Percentiles rank a stretch among this genome's conserved stretches.
Evolutionary conservation across 345 rosid genomes (phyloP).

Genomic region (Salix brachista): DNA sequence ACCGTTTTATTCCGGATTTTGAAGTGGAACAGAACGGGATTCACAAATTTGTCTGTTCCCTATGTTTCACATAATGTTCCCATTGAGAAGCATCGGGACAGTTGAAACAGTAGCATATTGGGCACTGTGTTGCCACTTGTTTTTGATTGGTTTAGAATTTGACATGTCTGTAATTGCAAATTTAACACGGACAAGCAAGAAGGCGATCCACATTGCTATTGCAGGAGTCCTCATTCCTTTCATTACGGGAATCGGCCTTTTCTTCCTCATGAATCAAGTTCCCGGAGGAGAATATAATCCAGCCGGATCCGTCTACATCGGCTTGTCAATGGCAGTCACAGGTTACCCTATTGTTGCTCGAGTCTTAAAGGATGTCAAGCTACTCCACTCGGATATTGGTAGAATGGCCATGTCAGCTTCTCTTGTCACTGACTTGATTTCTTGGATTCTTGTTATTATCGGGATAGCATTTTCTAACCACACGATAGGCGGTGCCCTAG

Average conservation of each 20-base stretch:
- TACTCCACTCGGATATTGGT: conserved; percentile 31
- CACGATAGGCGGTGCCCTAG: background rate
- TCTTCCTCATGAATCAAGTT: conserved; percentile 10
- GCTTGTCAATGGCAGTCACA: conserved; percentile 16
- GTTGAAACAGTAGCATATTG: conserved; percentile 50
- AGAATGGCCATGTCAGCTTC: conserved; percentile 17
- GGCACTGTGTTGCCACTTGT: conserved; percentile 46
- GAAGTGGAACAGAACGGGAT: no score
- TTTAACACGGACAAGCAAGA: conserved; percentile 14
- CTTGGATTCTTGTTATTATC: conserved; percentile 24
- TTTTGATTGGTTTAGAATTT: conserved; percentile 61
- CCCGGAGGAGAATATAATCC: background rate
- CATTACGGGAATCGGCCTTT: conserved; percentile 29
- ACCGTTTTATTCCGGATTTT: no score
- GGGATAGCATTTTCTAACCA: conserved; percentile 1
- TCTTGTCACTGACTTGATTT: conserved; percentile 12
- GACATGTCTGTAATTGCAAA: conserved; percentile 38
- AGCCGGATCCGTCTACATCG: conserved; percentile 11
- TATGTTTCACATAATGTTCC: conserved; percentile 5
- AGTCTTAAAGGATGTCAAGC: conserved; percentile 19
- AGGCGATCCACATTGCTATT: conserved; percentile 30
- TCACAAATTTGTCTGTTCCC: no score
- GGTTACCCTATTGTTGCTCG: conserved; percentile 26
- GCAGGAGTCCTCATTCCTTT: conserved; percentile 38
- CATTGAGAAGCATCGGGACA: conserved; percentile 25